These are phyloP conservation scores for Neonectria sp. DNA, from an alignment of 2,329 filamentous ascomycete species.

Conservation along the genomic window DNA sequence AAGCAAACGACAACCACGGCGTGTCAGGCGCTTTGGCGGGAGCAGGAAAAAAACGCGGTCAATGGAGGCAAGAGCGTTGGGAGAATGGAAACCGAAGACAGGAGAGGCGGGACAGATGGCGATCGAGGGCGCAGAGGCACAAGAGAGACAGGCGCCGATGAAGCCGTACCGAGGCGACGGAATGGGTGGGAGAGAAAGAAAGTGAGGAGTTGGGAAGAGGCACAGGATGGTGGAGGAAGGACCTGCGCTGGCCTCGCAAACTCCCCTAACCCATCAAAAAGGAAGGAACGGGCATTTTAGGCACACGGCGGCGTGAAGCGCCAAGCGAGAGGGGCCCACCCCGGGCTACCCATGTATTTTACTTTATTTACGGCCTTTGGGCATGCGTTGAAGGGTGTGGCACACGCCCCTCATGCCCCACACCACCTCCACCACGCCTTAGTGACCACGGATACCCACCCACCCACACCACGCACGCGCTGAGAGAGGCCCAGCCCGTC, in stretches of 20 bases:
- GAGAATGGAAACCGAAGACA: slow-evolving; percentile 30
- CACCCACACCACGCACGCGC: slow-evolving; percentile 31
- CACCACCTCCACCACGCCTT: slow-evolving; percentile 19
- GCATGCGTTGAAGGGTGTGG: slow-evolving; percentile 24
- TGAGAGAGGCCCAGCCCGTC: slow-evolving; percentile 35
- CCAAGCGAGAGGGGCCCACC: slow-evolving; percentile 46
- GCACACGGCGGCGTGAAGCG: slow-evolving; percentile 46
- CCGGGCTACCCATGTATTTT: slow-evolving; percentile 45
- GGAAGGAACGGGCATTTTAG: slow-evolving; percentile 55
- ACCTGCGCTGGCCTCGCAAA: slow-evolving; percentile 58
- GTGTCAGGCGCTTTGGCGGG: slow-evolving; percentile 31
- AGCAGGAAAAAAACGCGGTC: slow-evolving; percentile 29
- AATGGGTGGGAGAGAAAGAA: slow-evolving; percentile 55
- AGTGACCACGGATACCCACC: slow-evolving; percentile 20
- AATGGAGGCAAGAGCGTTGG: slow-evolving; percentile 31
- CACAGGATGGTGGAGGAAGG: slow-evolving; percentile 57
- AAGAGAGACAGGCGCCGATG: slow-evolving; percentile 44
- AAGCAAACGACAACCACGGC: slow-evolving; percentile 30
- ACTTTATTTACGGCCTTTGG: slow-evolving; percentile 41
- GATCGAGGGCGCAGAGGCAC: slow-evolving; percentile 36
- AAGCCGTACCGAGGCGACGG: slow-evolving; percentile 51
- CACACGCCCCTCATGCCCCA: slow-evolving; percentile 20
- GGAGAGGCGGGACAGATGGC: slow-evolving; percentile 25
- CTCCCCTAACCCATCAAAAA: slow-evolving; percentile 61
- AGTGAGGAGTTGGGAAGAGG: slow-evolving; percentile 57